Evolutionary conservation across 768 basidiomycete species (phyloP), one percentile per base, ranked within the genome.

Genomic region (Podaxis rugospora): DNA sequence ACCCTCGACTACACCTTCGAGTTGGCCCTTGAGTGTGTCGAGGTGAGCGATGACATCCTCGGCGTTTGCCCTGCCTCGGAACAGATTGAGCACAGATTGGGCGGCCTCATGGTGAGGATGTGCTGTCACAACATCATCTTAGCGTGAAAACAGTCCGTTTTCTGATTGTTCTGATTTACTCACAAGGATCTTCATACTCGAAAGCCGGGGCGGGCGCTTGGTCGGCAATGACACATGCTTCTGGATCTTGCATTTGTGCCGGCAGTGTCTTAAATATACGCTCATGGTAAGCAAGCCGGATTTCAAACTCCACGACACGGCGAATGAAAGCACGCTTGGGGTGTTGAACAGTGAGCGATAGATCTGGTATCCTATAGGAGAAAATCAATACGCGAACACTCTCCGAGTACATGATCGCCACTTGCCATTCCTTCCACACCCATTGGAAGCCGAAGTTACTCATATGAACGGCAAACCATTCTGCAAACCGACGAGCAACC

Each of bases 361-460:
- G 77, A 75, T 98, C 97, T 1, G 90, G 87, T 13, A 93, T 77
- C 96, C 96, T 98, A 56, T 5, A 64, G 18, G 36, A 54, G 51
- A 25, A 21, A 40, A 7, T 42, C 16, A 64, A 25, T 7, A 54
- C n/a, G 47, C 18, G 54, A 49, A 32, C 32, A 14, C 21, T 6
- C 11, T n/a, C 36, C 11, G 18, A 28, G 32, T 36, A 53, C 32
- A 50, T 3, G 16, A 27, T 16, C 40, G 49, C 25, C 3, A 74
- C 87, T 49, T 55, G 95, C 96, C 97, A 99, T 81, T 98, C 97
- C 68, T 93, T 95, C 97, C 97, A 99, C 13, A 97, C 93, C 97
- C 97, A 98, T 67, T 89, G 87, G 75, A 98, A 99, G 25, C 88
- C 89, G 71, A 98, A 99, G 75, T 99, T 99, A 65, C 93, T 95